phyloP scores from a whole-genome alignment of 1,284 basidiomycete species.

The Ustilago vetiveriae region DNA sequence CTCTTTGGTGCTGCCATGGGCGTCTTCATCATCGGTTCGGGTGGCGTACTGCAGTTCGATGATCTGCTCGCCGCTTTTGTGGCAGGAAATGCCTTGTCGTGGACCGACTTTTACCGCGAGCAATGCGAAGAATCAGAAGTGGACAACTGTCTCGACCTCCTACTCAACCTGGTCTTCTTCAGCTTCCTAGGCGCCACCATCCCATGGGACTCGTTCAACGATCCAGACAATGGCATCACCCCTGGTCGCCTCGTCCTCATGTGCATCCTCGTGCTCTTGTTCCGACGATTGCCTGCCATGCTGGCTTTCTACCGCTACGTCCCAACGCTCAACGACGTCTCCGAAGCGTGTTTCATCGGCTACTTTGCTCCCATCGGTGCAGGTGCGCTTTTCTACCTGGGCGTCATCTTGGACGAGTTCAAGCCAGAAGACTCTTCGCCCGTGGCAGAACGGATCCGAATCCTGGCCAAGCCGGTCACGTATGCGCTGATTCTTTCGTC shows the following conservation, averaged over 20 bases:
- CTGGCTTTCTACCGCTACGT: constrained; percentile 57
- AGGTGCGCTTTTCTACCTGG: constrained; percentile 59
- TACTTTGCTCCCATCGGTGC: constrained; percentile 69
- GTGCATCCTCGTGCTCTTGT: constrained; percentile 68
- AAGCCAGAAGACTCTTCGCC: constrained; percentile 33
- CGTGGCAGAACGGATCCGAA: constrained; percentile 29
- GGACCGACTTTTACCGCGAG: constrained; percentile 61
- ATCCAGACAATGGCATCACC: constrained; percentile 60
- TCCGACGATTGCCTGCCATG: constrained; percentile 66
- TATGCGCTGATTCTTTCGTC: constrained; percentile 54
- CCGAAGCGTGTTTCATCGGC: constrained; percentile 66
- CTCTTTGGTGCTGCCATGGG: constrained; percentile 55
- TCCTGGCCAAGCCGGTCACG: constrained; percentile 54
- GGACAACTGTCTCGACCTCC: constrained; percentile 56
- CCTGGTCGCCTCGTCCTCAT: constrained; percentile 67
- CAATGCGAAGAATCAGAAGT: constrained; percentile 62
- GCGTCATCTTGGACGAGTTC: constrained; percentile 50
- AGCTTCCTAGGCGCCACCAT: constrained; percentile 64
- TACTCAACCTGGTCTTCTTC: constrained; percentile 66
- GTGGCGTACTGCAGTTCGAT: constrained; percentile 51
- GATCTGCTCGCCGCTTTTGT: constrained; percentile 60
- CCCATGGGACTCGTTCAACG: constrained; percentile 52
- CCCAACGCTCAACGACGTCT: constrained; percentile 58
- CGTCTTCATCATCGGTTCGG: constrained; percentile 54
- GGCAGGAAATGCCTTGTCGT: constrained; percentile 55